Evolutionary conservation across 192 early-diverging fungal species (phyloP), one percentile per base, ranked within the genome.

Genomic region (Haplosporangium gracile): DNA sequence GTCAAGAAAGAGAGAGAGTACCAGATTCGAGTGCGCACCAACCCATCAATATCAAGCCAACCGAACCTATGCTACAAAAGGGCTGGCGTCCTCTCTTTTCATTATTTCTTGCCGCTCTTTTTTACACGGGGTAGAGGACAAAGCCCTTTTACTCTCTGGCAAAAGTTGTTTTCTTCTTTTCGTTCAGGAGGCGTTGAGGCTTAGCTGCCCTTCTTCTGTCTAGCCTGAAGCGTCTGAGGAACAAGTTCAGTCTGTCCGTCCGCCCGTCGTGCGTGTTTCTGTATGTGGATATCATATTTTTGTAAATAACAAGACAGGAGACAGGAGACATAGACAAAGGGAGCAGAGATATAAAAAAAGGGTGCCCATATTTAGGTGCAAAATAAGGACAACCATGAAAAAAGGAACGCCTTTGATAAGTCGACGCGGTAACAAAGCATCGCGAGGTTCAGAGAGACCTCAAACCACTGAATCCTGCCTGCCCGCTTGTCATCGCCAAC

Each of bases 131-230:
- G 60, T 65, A 32, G 60, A 34, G 26, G 60, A 15, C 3, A 29
- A 65, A 32, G 60, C 60, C 32, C 60, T 34, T 32, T 32, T 10
- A 65, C 60, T 32, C 55, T 57, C 60, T 9, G 6, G 9, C 2
- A 34, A 29, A 26, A 13, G n/a, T 65, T 63, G 6, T 11, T 65
- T 32, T 32, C 2, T 65, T 26, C 9, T 26, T n/a, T 57, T 32
- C n/a, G 57, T 60, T 65, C 60, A 65, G 60, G 29, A 32, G 60
- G 60, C 13, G 60, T 65, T 65, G 60, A 65, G 60, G 26, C 60
- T 65, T 65, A 65, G 29, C 13, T 13, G 11, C 13, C 57, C 10
- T n/a, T 63, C 7, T 29, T 29, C 57, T 29, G 32, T 63, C 55
- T 24, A n/a, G 20, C 55, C 55, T 57, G 55, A 7, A 24, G 55